Evolutionary conservation across 2,329 filamentous ascomycete species (phyloP).

Genomic region (Alternaria brassicae): DNA sequence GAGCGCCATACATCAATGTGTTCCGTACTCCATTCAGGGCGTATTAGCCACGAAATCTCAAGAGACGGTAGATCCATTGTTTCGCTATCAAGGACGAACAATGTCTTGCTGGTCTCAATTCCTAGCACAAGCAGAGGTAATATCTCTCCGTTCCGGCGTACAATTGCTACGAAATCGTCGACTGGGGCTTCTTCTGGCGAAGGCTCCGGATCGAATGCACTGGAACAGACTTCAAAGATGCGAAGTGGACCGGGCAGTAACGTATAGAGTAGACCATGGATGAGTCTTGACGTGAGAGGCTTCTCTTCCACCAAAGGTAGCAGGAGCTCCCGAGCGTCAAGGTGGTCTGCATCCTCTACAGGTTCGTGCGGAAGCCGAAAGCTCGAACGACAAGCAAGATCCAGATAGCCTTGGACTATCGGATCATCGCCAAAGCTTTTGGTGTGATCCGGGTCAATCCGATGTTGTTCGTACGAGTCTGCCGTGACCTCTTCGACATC

Average conservation of each 20-base stretch:
- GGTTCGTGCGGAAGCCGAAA: constrained; percentile 7
- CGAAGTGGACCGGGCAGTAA: constrained; percentile 1
- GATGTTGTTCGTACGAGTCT: not conserved
- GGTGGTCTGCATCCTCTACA: not conserved
- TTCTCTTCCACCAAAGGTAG: constrained; percentile 1
- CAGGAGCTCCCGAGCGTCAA: not conserved
- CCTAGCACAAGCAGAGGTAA: not conserved
- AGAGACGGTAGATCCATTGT: not conserved
- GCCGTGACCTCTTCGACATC: not conserved
- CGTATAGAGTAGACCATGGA: not conserved
- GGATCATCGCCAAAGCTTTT: not conserved
- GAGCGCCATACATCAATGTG: constrained; percentile 1
- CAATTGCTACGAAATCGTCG: not conserved
- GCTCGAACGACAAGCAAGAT: constrained; percentile 1
- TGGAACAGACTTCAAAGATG: not conserved
- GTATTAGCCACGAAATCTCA: not conserved
- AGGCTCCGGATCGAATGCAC: not conserved
- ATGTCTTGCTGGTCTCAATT: not conserved
- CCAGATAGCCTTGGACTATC: constrained; percentile 1
- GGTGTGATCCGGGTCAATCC: not conserved
- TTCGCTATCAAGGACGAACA: not conserved
- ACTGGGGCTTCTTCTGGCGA: not conserved
- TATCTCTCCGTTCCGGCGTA: not conserved
- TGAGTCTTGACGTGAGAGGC: constrained; percentile 3
- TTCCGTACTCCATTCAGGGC: constrained; percentile 3